Conservation (phyloP, 2,329 filamentous ascomycete genomes). For the Chaetomium globosum region DNA sequence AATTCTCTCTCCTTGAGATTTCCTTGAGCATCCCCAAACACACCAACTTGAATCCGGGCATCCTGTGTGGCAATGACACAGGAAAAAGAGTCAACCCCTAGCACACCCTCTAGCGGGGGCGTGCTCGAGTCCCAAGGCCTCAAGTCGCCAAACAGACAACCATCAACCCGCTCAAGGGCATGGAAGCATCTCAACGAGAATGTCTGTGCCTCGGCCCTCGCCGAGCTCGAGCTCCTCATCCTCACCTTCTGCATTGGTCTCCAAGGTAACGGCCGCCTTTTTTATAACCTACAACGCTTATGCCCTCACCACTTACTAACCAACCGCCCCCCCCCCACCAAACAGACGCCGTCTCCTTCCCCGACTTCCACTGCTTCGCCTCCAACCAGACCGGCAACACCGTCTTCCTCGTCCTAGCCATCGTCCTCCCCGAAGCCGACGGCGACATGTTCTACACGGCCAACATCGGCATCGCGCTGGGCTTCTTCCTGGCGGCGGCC, state of each 20-base stretch:
- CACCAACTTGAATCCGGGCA: not conserved
- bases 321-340: not conserved
- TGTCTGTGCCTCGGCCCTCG: conserved; percentile 47
- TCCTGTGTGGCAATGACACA: conserved; percentile 4
- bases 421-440: conserved; percentile 53
- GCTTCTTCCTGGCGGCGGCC: conserved; percentile 58
- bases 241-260: conserved; percentile 56
- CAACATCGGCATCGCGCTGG: conserved; percentile 59
- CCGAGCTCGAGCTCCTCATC: conserved; percentile 51
- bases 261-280: conserved; percentile 43
- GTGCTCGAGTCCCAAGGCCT: not conserved
- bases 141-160: not conserved
- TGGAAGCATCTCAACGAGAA: conserved; percentile 40
- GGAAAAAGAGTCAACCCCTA: conserved; percentile 13
- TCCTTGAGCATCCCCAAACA: not conserved
- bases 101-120: not conserved
- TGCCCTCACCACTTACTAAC: not conserved
- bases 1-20: not conserved
- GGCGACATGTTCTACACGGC: conserved; percentile 53
- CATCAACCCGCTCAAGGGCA: conserved; percentile 19
- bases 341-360: conserved; percentile 60
- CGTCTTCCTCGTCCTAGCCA: conserved; percentile 58
- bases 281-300: not conserved
- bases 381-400: conserved; percentile 69
- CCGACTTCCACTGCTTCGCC: conserved; percentile 64